phyloP scores from a whole-genome alignment of 192 early-diverging fungal genomes.

The Chytriomyces sp. region DNA sequence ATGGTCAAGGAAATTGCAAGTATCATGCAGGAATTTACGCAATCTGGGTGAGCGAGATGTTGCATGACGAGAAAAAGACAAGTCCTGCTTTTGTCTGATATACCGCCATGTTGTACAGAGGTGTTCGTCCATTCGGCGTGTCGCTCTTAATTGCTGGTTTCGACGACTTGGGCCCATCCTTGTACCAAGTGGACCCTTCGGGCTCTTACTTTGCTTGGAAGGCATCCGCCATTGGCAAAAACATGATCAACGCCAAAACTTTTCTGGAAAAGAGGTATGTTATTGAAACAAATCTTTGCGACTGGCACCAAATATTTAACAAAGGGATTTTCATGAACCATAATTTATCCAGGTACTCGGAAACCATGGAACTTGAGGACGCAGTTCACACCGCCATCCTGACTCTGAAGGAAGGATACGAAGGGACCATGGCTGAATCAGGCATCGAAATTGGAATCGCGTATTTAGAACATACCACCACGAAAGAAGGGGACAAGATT shows the following conservation, averaged over 20 bases:
- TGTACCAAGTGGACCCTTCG: conserved; percentile 99
- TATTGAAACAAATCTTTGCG: background rate
- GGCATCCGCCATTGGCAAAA: conserved; percentile 98
- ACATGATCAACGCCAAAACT: conserved; percentile 99
- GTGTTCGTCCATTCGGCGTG: conserved; percentile 99
- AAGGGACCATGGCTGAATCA: conserved; percentile 96
- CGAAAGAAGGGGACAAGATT: conserved; percentile 62
- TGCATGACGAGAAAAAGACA: background rate
- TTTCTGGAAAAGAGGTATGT: conserved; percentile 94
- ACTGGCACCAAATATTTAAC: background rate
- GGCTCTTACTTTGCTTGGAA: conserved; percentile 99
- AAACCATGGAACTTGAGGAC: conserved; percentile 96
- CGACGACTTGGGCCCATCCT: conserved; percentile 85
- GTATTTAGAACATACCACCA: conserved; percentile 55
- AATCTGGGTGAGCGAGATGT: conserved; percentile 76
- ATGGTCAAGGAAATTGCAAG: conserved; percentile 95
- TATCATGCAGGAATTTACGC: conserved; percentile 99
- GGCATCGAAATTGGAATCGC: conserved; percentile 93
- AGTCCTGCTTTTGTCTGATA: background rate
- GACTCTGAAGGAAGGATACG: conserved; percentile 99
- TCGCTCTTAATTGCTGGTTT: conserved; percentile 95
- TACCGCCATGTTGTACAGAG: conserved; percentile 60
- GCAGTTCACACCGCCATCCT: conserved; percentile 99
- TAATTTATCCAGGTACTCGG: conserved; percentile 68
- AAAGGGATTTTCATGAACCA: background rate